Percentiles rank a stretch among this genome's conserved stretches.
These are phyloP conservation scores for Boletus sp. DNA, from an alignment of 768 basidiomycete genomes.

Conservation along the genomic window DNA sequence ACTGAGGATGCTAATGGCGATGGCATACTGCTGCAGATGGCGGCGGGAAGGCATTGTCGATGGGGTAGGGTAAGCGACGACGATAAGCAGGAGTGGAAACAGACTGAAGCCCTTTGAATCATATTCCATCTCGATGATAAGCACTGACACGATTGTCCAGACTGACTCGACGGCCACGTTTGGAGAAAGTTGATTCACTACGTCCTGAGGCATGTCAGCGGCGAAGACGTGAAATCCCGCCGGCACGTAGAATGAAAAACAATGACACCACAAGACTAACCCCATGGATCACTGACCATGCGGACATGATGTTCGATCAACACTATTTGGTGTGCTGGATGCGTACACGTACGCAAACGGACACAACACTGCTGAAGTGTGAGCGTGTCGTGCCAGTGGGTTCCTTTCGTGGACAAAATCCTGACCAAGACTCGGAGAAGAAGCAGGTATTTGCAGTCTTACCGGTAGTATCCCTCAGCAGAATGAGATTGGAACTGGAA, in stretches of 20 bases:
- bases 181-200: neutral
- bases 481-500: neutral
- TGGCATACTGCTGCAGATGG: conserved; percentile 34
- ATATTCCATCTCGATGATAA: neutral
- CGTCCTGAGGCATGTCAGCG: neutral
- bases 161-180: neutral
- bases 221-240: neutral
- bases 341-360: neutral
- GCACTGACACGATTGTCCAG: neutral
- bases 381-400: neutral
- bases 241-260: neutral
- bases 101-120: neutral
- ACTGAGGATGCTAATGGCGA: conserved; percentile 41
- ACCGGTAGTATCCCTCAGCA: neutral
- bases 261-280: neutral
- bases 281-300: neutral
- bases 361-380: neutral
- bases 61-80: neutral
- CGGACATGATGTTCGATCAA: neutral
- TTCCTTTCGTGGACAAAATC: neutral
- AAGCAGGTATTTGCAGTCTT: neutral
- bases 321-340: neutral
- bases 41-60: conserved; percentile 16
- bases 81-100: neutral
- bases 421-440: neutral